A percentile compares a stretch with the other conserved stretches of the same genome.
Conservation (phyloP, 768 basidiomycete species). For the Calocybe gangraenosa region DNA sequence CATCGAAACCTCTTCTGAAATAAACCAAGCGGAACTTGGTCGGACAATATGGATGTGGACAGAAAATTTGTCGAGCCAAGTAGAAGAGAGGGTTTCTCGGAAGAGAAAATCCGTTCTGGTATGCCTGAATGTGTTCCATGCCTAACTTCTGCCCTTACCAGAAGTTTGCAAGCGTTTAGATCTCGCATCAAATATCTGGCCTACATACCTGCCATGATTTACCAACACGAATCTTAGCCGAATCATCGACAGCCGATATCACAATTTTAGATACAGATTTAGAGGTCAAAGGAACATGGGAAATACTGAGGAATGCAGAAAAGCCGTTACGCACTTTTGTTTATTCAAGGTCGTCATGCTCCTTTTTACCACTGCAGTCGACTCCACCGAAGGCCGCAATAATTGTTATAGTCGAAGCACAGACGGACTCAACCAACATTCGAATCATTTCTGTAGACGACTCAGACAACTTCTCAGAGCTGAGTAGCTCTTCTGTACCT, state of each 20-base stretch:
- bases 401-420: constrained; percentile 21
- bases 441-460: constrained; percentile 29
- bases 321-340: constrained; percentile 23
- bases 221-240: constrained; percentile 21
- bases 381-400: constrained; percentile 19
- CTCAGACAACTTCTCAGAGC: constrained; percentile 19
- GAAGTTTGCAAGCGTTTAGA: constrained; percentile 27
- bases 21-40: constrained; percentile 34
- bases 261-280: constrained; percentile 27
- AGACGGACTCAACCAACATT: constrained; percentile 21
- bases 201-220: constrained; percentile 15
- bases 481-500: constrained; percentile 25
- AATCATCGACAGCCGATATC: constrained; percentile 27
- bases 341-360: constrained; percentile 22
- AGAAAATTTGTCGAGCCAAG: constrained; percentile 40
- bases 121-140: constrained; percentile 21
- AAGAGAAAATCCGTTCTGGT: constrained; percentile 43
- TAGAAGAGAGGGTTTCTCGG: constrained; percentile 27
- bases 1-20: constrained; percentile 43
- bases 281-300: constrained; percentile 18
- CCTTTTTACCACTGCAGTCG: constrained; percentile 23
- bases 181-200: constrained; percentile 33
- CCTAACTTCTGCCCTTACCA: constrained; percentile 12
- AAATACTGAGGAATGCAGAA: constrained; percentile 9
- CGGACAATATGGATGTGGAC: constrained; percentile 62